Evolutionary conservation across 2,329 filamentous ascomycete species (phyloP).

Genomic region (Penicillium thymicola): DNA sequence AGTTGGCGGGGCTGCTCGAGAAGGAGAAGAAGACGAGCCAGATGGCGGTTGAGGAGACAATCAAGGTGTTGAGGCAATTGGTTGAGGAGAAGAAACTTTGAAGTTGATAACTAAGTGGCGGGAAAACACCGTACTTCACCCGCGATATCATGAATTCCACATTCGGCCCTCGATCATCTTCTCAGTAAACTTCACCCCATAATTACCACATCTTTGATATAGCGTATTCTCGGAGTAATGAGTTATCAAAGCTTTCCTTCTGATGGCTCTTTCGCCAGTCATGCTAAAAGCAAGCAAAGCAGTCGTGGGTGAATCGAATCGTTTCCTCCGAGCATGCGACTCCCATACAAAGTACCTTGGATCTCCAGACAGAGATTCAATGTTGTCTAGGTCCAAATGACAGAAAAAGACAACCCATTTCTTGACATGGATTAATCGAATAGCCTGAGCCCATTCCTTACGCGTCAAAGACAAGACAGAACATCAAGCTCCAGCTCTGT

Average conservation of each 20-base stretch:
- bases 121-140: neutral
- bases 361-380: neutral
- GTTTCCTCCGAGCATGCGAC: neutral
- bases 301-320: conserved; percentile 5
- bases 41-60: conserved; percentile 22
- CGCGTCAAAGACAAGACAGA: neutral
- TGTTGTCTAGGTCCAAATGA: neutral
- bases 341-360: neutral
- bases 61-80: conserved; percentile 17
- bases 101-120: neutral
- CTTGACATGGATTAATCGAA: conserved; percentile 5
- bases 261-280: neutral
- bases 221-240: neutral
- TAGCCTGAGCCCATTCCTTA: conserved; percentile 2
- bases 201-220: conserved; percentile 1
- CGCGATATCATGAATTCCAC: neutral
- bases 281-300: conserved; percentile 3
- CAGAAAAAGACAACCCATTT: neutral
- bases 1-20: conserved; percentile 10
- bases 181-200: neutral
- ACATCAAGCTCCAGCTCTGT: conserved; percentile 6
- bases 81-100: conserved; percentile 17
- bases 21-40: conserved; percentile 23
- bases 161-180: neutral
- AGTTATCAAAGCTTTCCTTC: neutral